These are phyloP conservation scores for Fusarium tjaetaba DNA, from an alignment of 2,329 filamentous ascomycete genomes.

Conservation along the genomic window DNA sequence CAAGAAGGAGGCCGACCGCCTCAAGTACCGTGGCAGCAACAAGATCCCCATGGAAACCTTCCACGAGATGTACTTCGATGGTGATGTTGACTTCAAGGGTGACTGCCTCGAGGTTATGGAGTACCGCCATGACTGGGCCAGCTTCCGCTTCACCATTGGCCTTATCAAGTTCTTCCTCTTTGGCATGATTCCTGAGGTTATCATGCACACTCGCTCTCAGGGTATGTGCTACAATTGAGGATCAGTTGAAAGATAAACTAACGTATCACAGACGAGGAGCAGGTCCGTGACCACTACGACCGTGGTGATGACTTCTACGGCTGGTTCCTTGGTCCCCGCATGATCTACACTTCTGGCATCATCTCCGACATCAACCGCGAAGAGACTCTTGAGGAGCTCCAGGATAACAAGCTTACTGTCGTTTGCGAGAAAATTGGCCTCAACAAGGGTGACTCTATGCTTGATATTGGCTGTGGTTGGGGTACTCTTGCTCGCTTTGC, in stretches of 20 bases:
- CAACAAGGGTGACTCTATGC: constrained; percentile 80
- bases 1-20: constrained; percentile 69
- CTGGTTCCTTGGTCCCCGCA: constrained; percentile 97
- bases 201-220: constrained; percentile 92
- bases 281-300: constrained; percentile 98
- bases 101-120: constrained; percentile 90
- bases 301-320: constrained; percentile 97
- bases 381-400: constrained; percentile 91
- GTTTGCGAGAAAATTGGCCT: constrained; percentile 96
- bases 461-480: constrained; percentile 98
- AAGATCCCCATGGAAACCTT: constrained; percentile 94
- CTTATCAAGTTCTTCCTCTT: constrained; percentile 90
- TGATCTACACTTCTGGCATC: constrained; percentile 98
- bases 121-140: constrained; percentile 97
- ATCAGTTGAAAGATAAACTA: neutral
- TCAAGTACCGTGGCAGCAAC: constrained; percentile 78
- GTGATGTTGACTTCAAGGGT: constrained; percentile 93
- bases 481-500: constrained; percentile 95
- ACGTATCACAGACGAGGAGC: constrained; percentile 75
- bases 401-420: constrained; percentile 95
- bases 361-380: constrained; percentile 89
- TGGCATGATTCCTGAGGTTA: constrained; percentile 87
- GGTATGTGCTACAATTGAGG: constrained; percentile 49
- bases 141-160: constrained; percentile 87
- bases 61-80: constrained; percentile 97